These are phyloP conservation scores for Leccinum rimulosum DNA, from an alignment of 768 basidiomycete genomes.

Conservation along the genomic window DNA sequence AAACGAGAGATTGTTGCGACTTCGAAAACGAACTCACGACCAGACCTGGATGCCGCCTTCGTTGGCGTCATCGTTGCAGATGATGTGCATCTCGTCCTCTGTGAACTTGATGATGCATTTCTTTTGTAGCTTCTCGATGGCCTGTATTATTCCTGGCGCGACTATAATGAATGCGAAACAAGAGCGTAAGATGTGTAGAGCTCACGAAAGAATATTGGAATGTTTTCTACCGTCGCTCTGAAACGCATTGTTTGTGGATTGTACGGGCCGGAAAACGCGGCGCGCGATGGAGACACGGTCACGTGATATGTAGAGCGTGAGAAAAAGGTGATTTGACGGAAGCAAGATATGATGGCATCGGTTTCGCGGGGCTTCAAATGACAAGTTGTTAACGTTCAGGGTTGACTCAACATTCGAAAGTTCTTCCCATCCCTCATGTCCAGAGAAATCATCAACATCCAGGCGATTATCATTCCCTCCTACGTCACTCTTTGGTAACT, in stretches of 20 bases:
- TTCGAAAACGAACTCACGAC: slow-evolving; percentile 51
- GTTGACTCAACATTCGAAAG: slow-evolving; percentile 11
- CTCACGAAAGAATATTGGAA: slow-evolving; percentile 53
- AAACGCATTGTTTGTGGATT: slow-evolving; percentile 50
- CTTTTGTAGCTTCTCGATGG: slow-evolving; percentile 81
- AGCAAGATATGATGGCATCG: slow-evolving; percentile 13
- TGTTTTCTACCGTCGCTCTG: slow-evolving; percentile 56
- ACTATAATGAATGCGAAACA: neutral
- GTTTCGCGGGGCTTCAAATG: slow-evolving; percentile 8
- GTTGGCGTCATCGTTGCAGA: slow-evolving; percentile 76
- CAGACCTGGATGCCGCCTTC: slow-evolving; percentile 89
- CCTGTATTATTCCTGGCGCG: slow-evolving; percentile 67
- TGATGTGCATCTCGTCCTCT: slow-evolving; percentile 72
- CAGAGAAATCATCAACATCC: slow-evolving; percentile 82
- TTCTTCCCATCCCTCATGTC: slow-evolving; percentile 37
- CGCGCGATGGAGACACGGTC: slow-evolving; percentile 20
- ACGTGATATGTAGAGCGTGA: slow-evolving; percentile 15
- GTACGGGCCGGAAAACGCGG: slow-evolving; percentile 4
- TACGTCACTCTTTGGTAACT: slow-evolving; percentile 3
- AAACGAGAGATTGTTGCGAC: slow-evolving; percentile 8
- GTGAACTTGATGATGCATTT: slow-evolving; percentile 80
- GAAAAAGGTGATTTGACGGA: neutral
- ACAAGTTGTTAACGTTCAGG: slow-evolving; percentile 2
- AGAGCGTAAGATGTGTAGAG: slow-evolving; percentile 3
- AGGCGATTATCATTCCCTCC: slow-evolving; percentile 40